phyloP scores from a whole-genome alignment of 495 filamentous ascomycete genomes.

The Parachaetomium inaequale region DNA sequence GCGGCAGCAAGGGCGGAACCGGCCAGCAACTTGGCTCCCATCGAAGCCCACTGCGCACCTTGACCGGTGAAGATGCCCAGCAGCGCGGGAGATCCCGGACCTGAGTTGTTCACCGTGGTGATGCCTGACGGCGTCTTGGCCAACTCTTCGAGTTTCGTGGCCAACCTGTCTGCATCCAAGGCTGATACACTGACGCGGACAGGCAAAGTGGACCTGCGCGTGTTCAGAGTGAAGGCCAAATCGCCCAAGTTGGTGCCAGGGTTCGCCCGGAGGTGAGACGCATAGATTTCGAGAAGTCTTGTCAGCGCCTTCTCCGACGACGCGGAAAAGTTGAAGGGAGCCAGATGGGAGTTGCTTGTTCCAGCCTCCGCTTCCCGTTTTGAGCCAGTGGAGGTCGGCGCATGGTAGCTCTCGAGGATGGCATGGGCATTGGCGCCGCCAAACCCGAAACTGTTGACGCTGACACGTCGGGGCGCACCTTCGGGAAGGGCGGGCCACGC shows the following conservation, averaged over 20 bases:
- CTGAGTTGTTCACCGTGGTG: too few species aligned
- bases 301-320: neutral
- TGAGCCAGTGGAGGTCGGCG: neutral
- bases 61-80: slow-evolving; percentile 29
- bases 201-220: too few species aligned
- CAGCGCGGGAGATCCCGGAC: slow-evolving; percentile 1
- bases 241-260: neutral
- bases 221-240: too few species aligned
- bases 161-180: too few species aligned
- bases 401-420: neutral
- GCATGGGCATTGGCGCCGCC: neutral
- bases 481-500: slow-evolving; percentile 30
- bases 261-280: neutral
- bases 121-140: neutral
- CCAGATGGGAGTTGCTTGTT: neutral
- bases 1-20: neutral
- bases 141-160: neutral
- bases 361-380: neutral
- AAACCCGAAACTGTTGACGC: slow-evolving; percentile 9
- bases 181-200: too few species aligned
- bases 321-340: neutral
- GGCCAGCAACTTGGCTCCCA: slow-evolving; percentile 37
- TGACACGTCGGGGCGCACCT: neutral
- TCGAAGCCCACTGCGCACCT: slow-evolving; percentile 39
- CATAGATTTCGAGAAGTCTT: neutral